These are phyloP conservation scores for Aspergillus ostianus DNA, from an alignment of 495 filamentous ascomycete genomes.

Conservation along the genomic window DNA sequence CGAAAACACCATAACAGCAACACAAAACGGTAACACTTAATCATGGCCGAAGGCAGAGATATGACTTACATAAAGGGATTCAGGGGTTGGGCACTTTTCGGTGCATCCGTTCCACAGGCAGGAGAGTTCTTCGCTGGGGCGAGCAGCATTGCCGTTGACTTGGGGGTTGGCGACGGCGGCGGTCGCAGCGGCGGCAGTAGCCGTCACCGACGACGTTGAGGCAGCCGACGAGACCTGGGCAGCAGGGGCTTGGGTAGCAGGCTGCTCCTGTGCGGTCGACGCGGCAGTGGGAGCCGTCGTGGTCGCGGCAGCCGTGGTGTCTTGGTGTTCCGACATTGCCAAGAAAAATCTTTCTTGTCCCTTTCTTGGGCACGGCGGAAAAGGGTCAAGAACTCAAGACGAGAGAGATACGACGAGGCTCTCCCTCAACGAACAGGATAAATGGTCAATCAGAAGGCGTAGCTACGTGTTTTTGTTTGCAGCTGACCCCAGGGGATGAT, in stretches of 20 bases:
- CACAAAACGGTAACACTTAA: not conserved
- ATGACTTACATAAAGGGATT: slow-evolving; percentile 83
- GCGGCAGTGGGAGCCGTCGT: slow-evolving; percentile 28
- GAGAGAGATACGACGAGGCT: not conserved
- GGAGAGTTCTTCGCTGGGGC: slow-evolving; percentile 56
- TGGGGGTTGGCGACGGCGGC: slow-evolving; percentile 41
- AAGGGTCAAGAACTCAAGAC: slow-evolving; percentile 10
- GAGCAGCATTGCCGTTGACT: slow-evolving; percentile 31
- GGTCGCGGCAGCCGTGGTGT: slow-evolving; percentile 20
- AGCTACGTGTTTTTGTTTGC: not conserved
- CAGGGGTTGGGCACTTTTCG: slow-evolving; percentile 76
- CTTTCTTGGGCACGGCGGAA: slow-evolving; percentile 27
- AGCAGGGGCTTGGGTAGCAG: slow-evolving; percentile 16
- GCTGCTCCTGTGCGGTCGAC: slow-evolving; percentile 27
- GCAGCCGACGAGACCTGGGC: slow-evolving; percentile 22
- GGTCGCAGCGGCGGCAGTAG: slow-evolving; percentile 44
- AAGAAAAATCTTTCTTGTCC: slow-evolving; percentile 29
- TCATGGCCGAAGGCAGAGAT: slow-evolving; percentile 1
- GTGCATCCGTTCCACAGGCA: slow-evolving; percentile 88
- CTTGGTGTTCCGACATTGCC: slow-evolving; percentile 34
- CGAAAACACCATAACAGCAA: not conserved
- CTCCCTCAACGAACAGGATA: not conserved
- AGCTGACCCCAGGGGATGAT: not conserved
- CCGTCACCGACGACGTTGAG: slow-evolving; percentile 31
- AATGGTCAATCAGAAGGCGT: not conserved